Conservation (phyloP, 2,329 filamentous ascomycete species). For the Paracoccidioides brasiliensis region DNA sequence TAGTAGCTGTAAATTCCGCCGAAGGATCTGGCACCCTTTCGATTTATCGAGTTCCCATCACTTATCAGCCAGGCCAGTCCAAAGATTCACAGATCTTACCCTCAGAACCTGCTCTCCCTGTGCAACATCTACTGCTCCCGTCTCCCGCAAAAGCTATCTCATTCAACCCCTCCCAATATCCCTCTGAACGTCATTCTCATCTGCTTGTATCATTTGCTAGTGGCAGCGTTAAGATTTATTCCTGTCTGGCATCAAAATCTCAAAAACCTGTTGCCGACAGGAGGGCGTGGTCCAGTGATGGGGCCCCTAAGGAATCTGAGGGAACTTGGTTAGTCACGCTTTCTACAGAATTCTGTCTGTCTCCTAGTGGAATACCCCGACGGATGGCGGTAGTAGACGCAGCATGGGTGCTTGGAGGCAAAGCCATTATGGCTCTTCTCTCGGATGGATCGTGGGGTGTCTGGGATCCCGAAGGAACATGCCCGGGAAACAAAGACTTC, state of each 20-base stretch:
- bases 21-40: constrained; percentile 34
- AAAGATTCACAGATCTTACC: constrained; percentile 17
- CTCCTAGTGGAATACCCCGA: constrained; percentile 17
- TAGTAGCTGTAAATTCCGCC: constrained; percentile 35
- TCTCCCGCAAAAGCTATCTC: constrained; percentile 38
- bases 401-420: constrained; percentile 34
- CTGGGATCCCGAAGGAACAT: constrained; percentile 36
- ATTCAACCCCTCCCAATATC: constrained; percentile 43
- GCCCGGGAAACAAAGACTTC: constrained; percentile 26
- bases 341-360: constrained; percentile 25
- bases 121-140: constrained; percentile 36
- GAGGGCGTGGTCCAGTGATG: constrained; percentile 20
- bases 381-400: constrained; percentile 34
- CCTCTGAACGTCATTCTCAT: constrained; percentile 40
- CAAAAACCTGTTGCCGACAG: constrained; percentile 18
- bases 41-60: constrained; percentile 31
- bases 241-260: constrained; percentile 34
- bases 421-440: constrained; percentile 33
- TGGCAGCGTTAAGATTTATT: constrained; percentile 46
- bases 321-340: constrained; percentile 34
- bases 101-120: constrained; percentile 30
- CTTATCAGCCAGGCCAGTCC: constrained; percentile 13
- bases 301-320: constrained; percentile 21
- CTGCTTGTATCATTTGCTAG: constrained; percentile 42
- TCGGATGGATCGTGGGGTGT: constrained; percentile 38